Percentiles rank a stretch among this genome's conserved stretches.
These are phyloP conservation scores for Xylariaceae sp. DNA, from an alignment of 2,329 filamentous ascomycete genomes.

Conservation along the genomic window DNA sequence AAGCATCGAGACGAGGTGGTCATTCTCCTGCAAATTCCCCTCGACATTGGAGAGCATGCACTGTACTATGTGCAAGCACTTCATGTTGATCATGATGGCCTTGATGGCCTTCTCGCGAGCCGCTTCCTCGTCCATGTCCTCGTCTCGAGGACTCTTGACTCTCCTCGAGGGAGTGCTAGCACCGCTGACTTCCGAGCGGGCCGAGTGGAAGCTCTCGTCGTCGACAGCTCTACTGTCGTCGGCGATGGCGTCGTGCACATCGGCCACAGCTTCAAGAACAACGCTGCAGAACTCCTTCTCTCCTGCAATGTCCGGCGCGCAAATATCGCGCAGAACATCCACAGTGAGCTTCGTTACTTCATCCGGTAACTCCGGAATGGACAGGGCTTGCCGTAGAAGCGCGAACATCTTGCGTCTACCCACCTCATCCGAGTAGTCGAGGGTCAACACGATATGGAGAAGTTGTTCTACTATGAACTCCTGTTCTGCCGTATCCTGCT, in stretches of 20 bases:
- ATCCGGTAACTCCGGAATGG: slow-evolving; percentile 81
- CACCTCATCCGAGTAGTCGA: slow-evolving; percentile 97
- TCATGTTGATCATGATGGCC: slow-evolving; percentile 96
- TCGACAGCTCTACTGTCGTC: slow-evolving; percentile 55
- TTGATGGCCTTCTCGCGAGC: slow-evolving; percentile 70
- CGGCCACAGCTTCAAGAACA: slow-evolving; percentile 87
- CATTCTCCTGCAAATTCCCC: slow-evolving; percentile 81
- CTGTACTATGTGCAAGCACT: slow-evolving; percentile 93
- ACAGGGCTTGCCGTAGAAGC: slow-evolving; percentile 77
- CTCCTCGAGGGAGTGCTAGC: slow-evolving; percentile 51
- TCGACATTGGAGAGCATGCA: slow-evolving; percentile 95
- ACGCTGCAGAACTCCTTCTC: slow-evolving; percentile 80
- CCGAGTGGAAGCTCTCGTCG: slow-evolving; percentile 89
- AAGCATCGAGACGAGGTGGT: slow-evolving; percentile 91
- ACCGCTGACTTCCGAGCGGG: slow-evolving; percentile 74
- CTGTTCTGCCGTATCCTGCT: slow-evolving; percentile 79
- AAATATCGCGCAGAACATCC: slow-evolving; percentile 76
- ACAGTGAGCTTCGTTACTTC: slow-evolving; percentile 86
- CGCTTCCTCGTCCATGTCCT: slow-evolving; percentile 56
- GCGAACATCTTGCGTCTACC: slow-evolving; percentile 94
- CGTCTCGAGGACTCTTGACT: slow-evolving; percentile 38
- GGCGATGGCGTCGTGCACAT: slow-evolving; percentile 91
- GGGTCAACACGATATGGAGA: slow-evolving; percentile 81
- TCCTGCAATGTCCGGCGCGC: slow-evolving; percentile 65
- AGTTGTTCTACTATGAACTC: slow-evolving; percentile 96